Conservation (phyloP, 1,284 basidiomycete genomes). For the Sporisorium exsertum region DNA sequence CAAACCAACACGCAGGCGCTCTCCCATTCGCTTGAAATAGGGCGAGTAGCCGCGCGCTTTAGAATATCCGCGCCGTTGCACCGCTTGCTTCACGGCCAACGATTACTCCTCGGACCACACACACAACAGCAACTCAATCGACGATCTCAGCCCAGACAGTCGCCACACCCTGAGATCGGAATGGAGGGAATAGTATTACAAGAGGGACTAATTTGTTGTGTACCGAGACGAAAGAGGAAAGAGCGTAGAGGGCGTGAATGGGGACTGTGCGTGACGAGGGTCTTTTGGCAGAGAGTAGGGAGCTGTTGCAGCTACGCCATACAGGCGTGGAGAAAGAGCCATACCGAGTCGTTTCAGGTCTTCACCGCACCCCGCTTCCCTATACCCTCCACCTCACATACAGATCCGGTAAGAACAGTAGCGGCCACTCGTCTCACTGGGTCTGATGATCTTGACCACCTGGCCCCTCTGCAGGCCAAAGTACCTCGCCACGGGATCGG, state of each 20-base stretch:
- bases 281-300: too few relatives aligned
- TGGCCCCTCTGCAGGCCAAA: slow-evolving; percentile 94
- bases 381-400: slow-evolving; percentile 40
- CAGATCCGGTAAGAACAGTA: slow-evolving; percentile 91
- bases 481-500: slow-evolving; percentile 96
- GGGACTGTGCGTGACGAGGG: too few relatives aligned
- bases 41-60: too few relatives aligned
- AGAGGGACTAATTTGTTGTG: neutral
- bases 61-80: too few relatives aligned
- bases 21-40: too few relatives aligned
- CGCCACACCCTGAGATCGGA: neutral
- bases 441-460: slow-evolving; percentile 95
- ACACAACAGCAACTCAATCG: neutral
- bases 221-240: neutral
- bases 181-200: slow-evolving; percentile 12
- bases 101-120: too few relatives aligned
- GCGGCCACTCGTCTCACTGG: slow-evolving; percentile 94
- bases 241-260: neutral
- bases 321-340: neutral
- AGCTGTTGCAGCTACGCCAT: too few relatives aligned
- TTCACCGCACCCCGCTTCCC: too few relatives aligned
- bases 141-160: neutral
- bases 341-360: too few relatives aligned
- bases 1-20: too few relatives aligned
- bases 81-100: too few relatives aligned